Evolutionary conservation across 331 rosid genomes (phyloP).

Genomic region (Acacia concinna): DNA sequence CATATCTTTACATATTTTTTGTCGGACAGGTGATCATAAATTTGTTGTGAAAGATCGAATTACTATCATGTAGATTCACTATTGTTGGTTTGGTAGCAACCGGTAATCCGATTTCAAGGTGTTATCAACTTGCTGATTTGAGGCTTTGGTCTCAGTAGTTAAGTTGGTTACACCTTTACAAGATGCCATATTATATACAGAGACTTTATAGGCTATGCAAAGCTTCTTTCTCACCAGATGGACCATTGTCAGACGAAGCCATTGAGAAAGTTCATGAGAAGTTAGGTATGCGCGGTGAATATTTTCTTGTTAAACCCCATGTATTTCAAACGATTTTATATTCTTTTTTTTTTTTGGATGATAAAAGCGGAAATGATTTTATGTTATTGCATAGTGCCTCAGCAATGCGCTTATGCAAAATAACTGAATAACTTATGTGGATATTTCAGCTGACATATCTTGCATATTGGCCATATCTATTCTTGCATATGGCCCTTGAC

Average conservation of each 20-base stretch:
- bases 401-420: not conserved
- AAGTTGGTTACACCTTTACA: slow-evolving; percentile 70
- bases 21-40: slow-evolving; percentile 41
- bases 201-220: slow-evolving; percentile 83
- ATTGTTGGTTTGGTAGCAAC: slow-evolving; percentile 48
- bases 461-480: not conserved
- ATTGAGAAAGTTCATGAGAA: slow-evolving; percentile 74
- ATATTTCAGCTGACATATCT: not conserved
- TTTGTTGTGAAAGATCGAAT: slow-evolving; percentile 39
- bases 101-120: slow-evolving; percentile 42
- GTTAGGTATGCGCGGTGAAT: slow-evolving; percentile 61
- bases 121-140: slow-evolving; percentile 60
- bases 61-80: slow-evolving; percentile 53
- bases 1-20: slow-evolving; percentile 21
- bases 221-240: slow-evolving; percentile 64
- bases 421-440: not conserved
- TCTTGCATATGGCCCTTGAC: not conserved
- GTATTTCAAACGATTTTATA: slow-evolving; percentile 7
- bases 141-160: slow-evolving; percentile 55
- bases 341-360: not conserved
- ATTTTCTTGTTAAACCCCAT: slow-evolving; percentile 16
- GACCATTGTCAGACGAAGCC: slow-evolving; percentile 84
- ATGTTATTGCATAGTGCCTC: not conserved
- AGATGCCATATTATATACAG: slow-evolving; percentile 91
- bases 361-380: not conserved